Percentiles rank a stretch among this genome's conserved stretches.
Evolutionary conservation across 2,329 filamentous ascomycete species (phyloP).

Genomic region (Graphilbum fragrans): DNA sequence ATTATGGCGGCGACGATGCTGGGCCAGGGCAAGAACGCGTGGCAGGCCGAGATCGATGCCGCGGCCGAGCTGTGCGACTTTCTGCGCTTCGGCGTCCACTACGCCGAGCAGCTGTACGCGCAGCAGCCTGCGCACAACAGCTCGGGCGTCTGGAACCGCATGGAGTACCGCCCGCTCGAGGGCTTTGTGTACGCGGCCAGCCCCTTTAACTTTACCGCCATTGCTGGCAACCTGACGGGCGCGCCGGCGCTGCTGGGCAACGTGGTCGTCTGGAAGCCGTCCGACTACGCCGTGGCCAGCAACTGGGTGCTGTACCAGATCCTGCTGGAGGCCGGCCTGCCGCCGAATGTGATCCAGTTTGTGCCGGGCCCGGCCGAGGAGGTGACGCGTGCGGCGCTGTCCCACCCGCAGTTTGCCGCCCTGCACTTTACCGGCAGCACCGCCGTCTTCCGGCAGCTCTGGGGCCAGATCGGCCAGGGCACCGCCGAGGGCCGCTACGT

Average conservation of each 20-base stretch:
- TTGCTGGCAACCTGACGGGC: constrained; percentile 74
- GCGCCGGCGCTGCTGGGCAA: constrained; percentile 85
- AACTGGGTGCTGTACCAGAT: constrained; percentile 89
- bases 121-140: constrained; percentile 79
- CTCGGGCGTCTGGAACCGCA: constrained; percentile 78
- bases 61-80: constrained; percentile 91
- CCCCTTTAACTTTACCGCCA: constrained; percentile 96
- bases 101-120: constrained; percentile 80
- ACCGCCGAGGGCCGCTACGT: constrained; percentile 72
- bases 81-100: constrained; percentile 86
- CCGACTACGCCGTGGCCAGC: constrained; percentile 73
- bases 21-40: constrained; percentile 95
- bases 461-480: constrained; percentile 72
- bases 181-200: constrained; percentile 92
- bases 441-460: constrained; percentile 77
- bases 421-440: constrained; percentile 94
- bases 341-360: constrained; percentile 84
- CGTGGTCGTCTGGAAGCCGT: constrained; percentile 96
- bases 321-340: constrained; percentile 80
- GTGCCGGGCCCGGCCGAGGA: constrained; percentile 78
- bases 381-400: constrained; percentile 66
- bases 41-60: constrained; percentile 97
- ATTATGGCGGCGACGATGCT: constrained; percentile 94
- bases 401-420: constrained; percentile 72
- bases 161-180: constrained; percentile 82